phyloP scores from a whole-genome alignment of 306 rosid genomes.

The Lathyrus aphaca region DNA sequence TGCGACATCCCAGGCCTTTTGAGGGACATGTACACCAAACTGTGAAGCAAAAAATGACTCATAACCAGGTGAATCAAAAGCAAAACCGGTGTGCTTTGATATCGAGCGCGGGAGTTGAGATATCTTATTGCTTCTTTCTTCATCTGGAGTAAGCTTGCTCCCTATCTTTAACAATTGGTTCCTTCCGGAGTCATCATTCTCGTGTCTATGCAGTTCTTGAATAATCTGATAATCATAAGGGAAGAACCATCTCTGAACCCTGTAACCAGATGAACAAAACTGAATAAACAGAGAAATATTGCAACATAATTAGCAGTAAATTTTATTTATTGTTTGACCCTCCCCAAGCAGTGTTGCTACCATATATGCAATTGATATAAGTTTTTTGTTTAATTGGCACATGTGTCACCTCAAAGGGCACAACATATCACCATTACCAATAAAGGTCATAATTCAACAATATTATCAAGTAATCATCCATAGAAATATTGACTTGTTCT shows the following conservation, averaged over 20 bases:
- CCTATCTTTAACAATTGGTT: slow-evolving; percentile 60
- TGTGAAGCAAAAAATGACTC: slow-evolving; percentile 92
- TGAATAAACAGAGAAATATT: slow-evolving; percentile 15
- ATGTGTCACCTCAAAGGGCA: neutral
- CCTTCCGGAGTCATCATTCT: slow-evolving; percentile 55
- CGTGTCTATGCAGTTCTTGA: slow-evolving; percentile 85
- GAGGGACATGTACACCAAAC: slow-evolving; percentile 77
- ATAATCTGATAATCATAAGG: slow-evolving; percentile 91
- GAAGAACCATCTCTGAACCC: slow-evolving; percentile 93
- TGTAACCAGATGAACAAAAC: slow-evolving; percentile 44
- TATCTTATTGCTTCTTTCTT: slow-evolving; percentile 75
- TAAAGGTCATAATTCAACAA: slow-evolving; percentile 10
- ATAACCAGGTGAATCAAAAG: slow-evolving; percentile 92
- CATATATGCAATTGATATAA: slow-evolving; percentile 17
- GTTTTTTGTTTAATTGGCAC: neutral
- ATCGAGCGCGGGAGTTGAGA: slow-evolving; percentile 74
- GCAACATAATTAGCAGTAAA: neutral
- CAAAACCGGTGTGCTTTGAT: slow-evolving; percentile 92
- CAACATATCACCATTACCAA: neutral
- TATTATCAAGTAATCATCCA: neutral
- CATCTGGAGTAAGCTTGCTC: slow-evolving; percentile 63
- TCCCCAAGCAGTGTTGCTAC: neutral
- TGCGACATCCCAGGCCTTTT: slow-evolving; percentile 97
- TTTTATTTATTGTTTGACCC: neutral
- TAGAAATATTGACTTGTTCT: neutral